These are phyloP conservation scores for Cyberlindnera veronae DNA, from an alignment of 805 yeast species.

Conservation along the genomic window DNA sequence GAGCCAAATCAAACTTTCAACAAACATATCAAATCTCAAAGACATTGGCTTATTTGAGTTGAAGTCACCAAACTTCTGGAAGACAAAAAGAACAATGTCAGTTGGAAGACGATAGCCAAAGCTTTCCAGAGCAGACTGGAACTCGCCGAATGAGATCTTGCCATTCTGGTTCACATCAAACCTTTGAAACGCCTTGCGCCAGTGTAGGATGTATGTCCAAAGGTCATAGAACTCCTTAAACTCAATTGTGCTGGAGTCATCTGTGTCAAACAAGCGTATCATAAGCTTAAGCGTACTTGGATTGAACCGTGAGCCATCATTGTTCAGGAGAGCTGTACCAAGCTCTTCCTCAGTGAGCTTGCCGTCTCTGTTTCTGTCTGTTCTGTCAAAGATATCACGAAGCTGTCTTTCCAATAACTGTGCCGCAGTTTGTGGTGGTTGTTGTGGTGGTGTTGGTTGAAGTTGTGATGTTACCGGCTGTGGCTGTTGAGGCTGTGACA, in stretches of 20 bases:
- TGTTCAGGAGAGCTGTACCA: constrained; percentile 54
- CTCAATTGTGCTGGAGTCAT: constrained; percentile 40
- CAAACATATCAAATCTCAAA: constrained; percentile 76
- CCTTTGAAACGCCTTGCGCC: constrained; percentile 59
- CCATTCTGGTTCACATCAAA: constrained; percentile 59
- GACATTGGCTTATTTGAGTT: constrained; percentile 31
- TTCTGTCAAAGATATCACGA: constrained; percentile 48
- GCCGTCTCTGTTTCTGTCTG: constrained; percentile 53
- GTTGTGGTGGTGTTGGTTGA: constrained; percentile 11
- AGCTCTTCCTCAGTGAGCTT: constrained; percentile 54
- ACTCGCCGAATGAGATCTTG: constrained; percentile 63
- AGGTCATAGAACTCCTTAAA: constrained; percentile 63
- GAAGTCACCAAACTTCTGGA: constrained; percentile 49
- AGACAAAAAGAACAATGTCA: constrained; percentile 54
- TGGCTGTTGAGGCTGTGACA: neutral
- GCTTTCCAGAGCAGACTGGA: constrained; percentile 54
- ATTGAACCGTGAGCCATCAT: constrained; percentile 61
- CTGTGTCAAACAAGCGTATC: constrained; percentile 59
- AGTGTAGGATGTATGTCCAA: constrained; percentile 66
- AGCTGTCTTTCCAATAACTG: constrained; percentile 41
- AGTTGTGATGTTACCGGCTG: constrained; percentile 4
- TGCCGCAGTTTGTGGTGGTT: constrained; percentile 16
- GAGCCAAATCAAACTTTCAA: constrained; percentile 74
- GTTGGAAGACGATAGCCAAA: constrained; percentile 63
- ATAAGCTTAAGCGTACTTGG: constrained; percentile 57